A percentile compares a stretch with the other conserved stretches of the same genome.
These are phyloP conservation scores for Talaromyces sp. DNA, from an alignment of 2,329 filamentous ascomycete genomes.

Conservation along the genomic window DNA sequence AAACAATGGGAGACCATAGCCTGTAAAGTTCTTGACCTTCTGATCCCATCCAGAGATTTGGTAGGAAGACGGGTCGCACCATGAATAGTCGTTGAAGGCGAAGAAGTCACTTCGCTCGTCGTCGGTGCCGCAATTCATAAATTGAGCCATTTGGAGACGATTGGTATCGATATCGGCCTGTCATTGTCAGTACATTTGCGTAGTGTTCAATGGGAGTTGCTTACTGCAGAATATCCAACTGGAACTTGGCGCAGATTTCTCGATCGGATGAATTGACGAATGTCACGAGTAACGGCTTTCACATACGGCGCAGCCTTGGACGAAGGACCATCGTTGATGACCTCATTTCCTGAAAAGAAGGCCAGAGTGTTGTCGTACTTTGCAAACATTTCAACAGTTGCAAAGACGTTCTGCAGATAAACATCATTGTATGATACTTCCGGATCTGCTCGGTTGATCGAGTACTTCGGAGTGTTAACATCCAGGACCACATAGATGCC, in stretches of 20 bases:
- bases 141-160: conserved; percentile 79
- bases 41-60: conserved; percentile 72
- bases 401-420: conserved; percentile 82
- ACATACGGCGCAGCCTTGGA: conserved; percentile 68
- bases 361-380: conserved; percentile 83
- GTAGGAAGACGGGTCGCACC: conserved; percentile 77
- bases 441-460: conserved; percentile 74
- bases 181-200: background rate
- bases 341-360: conserved; percentile 80
- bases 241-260: conserved; percentile 63
- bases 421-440: conserved; percentile 76
- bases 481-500: conserved; percentile 91
- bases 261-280: conserved; percentile 65
- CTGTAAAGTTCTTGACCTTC: conserved; percentile 82
- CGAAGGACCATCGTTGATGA: conserved; percentile 67
- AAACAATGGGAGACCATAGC: conserved; percentile 88
- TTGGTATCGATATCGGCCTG: conserved; percentile 77
- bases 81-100: conserved; percentile 80
- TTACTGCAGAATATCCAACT: conserved; percentile 65
- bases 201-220: conserved; percentile 6
- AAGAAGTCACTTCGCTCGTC: conserved; percentile 84
- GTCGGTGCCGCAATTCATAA: conserved; percentile 90
- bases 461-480: conserved; percentile 88
- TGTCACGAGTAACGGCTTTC: conserved; percentile 75
- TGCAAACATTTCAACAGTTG: conserved; percentile 79